These are phyloP conservation scores for Cytospora schulzeri DNA, from an alignment of 2,329 filamentous ascomycete genomes.

Conservation along the genomic window DNA sequence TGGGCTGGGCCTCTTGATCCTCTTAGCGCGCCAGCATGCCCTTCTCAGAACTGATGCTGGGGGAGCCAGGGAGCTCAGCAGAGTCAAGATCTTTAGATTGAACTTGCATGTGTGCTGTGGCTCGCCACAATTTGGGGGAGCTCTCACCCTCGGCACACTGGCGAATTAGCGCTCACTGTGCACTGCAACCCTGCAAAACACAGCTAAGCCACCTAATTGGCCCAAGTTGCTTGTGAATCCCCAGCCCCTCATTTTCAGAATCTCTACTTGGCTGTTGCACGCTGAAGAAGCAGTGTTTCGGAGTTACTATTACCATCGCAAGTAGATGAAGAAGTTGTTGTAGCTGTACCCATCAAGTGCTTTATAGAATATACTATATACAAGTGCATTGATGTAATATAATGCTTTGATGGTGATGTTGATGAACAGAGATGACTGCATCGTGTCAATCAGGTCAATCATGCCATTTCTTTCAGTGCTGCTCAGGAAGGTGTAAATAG, in stretches of 20 bases:
- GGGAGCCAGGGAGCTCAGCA: no score
- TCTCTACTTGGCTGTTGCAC: slow-evolving; percentile 7
- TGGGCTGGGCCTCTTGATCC: no score
- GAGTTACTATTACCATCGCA: slow-evolving; percentile 1
- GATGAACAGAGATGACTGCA: no score
- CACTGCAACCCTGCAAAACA: slow-evolving; percentile 9
- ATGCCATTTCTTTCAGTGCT: not conserved
- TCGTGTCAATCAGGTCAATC: not conserved
- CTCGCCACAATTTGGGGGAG: not conserved
- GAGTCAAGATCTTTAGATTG: no score
- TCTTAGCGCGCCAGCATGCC: no score
- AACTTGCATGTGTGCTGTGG: not conserved
- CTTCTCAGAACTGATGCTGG: no score
- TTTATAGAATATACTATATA: not conserved
- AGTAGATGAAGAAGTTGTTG: not conserved
- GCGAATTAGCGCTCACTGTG: slow-evolving; percentile 10
- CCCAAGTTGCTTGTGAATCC: slow-evolving; percentile 19
- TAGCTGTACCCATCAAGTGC: not conserved
- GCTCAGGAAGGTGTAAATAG: not conserved
- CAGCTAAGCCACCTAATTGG: slow-evolving; percentile 16
- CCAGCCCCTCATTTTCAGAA: slow-evolving; percentile 21
- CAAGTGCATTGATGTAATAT: not conserved
- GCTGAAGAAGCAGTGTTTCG: slow-evolving; percentile 11
- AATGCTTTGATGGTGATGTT: not conserved
- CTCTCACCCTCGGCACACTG: not conserved